phyloP scores from a whole-genome alignment of 2,329 filamentous ascomycete species.

The Arachnomyces sp. region DNA sequence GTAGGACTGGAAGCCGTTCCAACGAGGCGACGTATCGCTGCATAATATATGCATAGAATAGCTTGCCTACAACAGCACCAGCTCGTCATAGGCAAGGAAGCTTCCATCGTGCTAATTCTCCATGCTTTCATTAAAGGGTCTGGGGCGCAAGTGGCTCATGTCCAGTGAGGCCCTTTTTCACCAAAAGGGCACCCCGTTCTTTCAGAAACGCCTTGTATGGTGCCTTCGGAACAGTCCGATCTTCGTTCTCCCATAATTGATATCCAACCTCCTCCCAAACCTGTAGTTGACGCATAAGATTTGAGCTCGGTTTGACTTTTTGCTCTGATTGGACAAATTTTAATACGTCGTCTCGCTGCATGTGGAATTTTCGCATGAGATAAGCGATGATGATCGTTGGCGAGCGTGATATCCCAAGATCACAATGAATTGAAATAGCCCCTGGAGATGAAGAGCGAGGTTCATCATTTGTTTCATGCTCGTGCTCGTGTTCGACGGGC shows the following conservation, averaged over 20 bases:
- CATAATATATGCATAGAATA: too few species aligned
- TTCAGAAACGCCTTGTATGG: slow-evolving; percentile 20
- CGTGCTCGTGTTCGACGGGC: slow-evolving; percentile 4
- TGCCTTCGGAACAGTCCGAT: slow-evolving; percentile 18
- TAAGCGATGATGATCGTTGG: slow-evolving; percentile 22
- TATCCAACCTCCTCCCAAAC: slow-evolving; percentile 21
- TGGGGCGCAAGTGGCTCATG: slow-evolving; percentile 14
- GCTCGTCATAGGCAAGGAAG: too few species aligned
- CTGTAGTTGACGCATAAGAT: slow-evolving; percentile 20
- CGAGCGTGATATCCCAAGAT: slow-evolving; percentile 22
- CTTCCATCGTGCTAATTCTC: too few species aligned
- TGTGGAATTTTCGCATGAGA: slow-evolving; percentile 20
- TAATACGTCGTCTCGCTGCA: slow-evolving; percentile 14
- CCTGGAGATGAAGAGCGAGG: slow-evolving; percentile 4
- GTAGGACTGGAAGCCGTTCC: too few species aligned
- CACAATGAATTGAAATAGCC: slow-evolving; percentile 21
- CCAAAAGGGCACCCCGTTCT: slow-evolving; percentile 12
- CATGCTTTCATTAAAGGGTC: too few species aligned
- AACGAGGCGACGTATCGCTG: too few species aligned
- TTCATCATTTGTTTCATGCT: slow-evolving; percentile 5
- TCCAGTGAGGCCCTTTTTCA: slow-evolving; percentile 15
- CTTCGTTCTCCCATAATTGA: slow-evolving; percentile 21
- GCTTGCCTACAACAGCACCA: too few species aligned
- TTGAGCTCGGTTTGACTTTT: slow-evolving; percentile 19
- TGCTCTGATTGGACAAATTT: slow-evolving; percentile 19